A percentile compares a stretch with the other conserved stretches of the same genome.
Conservation (phyloP, 306 rosid species). For the Nissolia schottii region DNA sequence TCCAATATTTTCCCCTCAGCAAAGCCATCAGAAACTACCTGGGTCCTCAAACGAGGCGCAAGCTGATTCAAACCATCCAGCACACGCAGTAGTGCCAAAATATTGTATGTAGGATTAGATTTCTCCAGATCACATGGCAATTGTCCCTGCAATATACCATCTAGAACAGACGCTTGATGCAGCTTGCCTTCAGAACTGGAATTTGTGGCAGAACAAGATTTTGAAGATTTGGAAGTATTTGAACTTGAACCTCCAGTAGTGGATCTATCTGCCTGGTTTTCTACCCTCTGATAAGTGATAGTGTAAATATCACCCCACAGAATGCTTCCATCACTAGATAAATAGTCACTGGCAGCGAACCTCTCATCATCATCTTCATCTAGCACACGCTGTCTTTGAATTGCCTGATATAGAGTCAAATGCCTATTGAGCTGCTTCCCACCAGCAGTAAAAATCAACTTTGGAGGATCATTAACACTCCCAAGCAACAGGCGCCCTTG, state of each 20-base stretch:
- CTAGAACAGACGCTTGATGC: slow-evolving; percentile 62
- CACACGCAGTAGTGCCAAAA: slow-evolving; percentile 71
- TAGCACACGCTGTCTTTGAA: slow-evolving; percentile 76
- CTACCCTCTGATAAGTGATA: slow-evolving; percentile 80
- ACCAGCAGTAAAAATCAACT: slow-evolving; percentile 65
- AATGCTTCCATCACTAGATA: slow-evolving; percentile 81
- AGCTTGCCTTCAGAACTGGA: slow-evolving; percentile 49
- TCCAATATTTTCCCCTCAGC: slow-evolving; percentile 56
- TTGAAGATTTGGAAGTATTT: slow-evolving; percentile 46
- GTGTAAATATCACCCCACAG: slow-evolving; percentile 88
- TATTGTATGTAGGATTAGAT: slow-evolving; percentile 71
- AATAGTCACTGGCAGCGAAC: slow-evolving; percentile 62
- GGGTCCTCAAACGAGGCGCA: slow-evolving; percentile 68
- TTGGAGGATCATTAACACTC: slow-evolving; percentile 59
- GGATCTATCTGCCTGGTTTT: slow-evolving; percentile 53
- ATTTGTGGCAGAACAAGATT: slow-evolving; percentile 49
- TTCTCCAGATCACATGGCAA: slow-evolving; percentile 89
- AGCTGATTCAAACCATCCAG: slow-evolving; percentile 92
- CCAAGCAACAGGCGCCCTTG: slow-evolving; percentile 71
- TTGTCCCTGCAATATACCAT: slow-evolving; percentile 83
- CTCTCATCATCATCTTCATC: slow-evolving; percentile 95
- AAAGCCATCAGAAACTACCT: slow-evolving; percentile 55
- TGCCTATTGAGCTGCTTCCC: slow-evolving; percentile 84
- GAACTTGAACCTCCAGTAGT: slow-evolving; percentile 59
- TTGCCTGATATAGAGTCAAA: slow-evolving; percentile 85